Evolutionary conservation across 805 yeast species (phyloP), one percentile per base, ranked within the genome.

Genomic region (Saturnispora dispora): DNA sequence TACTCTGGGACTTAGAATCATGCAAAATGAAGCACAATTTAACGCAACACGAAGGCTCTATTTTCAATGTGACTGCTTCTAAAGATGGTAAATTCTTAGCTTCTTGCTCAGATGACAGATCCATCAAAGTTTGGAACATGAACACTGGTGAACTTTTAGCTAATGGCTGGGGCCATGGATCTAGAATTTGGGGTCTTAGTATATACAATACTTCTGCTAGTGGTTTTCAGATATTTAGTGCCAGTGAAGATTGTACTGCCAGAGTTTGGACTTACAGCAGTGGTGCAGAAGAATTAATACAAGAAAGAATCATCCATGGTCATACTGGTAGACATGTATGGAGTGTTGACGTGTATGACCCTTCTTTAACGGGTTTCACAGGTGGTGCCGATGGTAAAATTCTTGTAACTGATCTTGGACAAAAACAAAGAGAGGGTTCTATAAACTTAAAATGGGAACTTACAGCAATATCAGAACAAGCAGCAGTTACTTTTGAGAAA

Each of bases 371-470:
- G 2, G 81, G 84, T 7, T 89, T 81, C 2, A 86, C 96, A 11
- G 93, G 96, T 41, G 99, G 99, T 36, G 95, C 95, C 39, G 99
- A 93, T 67, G 97, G 97, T 0, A 78, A 85, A 57, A 66, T 90
- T 2, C 75, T 85, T 55, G 57, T 85, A 5, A 80, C 82, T 60
- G 85, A 84, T 58, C 63, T 84, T 25, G 58, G 58, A 27, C 68
- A 65, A 27, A 50, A 53, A 1, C 25, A 53, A 5, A 68, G 74
- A 54, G 47, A 59, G 2, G 63, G 67, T 8, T 72, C 67, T 51
- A 58, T 55, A 7, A 53, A 56, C 17, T 41, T 53, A 20, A 53
- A 60, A 46, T 71, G 66, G 63, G 52, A 66, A 5, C 48, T 76
- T 5, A 54, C 61, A 2, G 66, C 68, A 4, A 73, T 82, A 6